phyloP scores from a whole-genome alignment of 2,329 filamentous ascomycete genomes.

The Corynespora cassiicola region DNA sequence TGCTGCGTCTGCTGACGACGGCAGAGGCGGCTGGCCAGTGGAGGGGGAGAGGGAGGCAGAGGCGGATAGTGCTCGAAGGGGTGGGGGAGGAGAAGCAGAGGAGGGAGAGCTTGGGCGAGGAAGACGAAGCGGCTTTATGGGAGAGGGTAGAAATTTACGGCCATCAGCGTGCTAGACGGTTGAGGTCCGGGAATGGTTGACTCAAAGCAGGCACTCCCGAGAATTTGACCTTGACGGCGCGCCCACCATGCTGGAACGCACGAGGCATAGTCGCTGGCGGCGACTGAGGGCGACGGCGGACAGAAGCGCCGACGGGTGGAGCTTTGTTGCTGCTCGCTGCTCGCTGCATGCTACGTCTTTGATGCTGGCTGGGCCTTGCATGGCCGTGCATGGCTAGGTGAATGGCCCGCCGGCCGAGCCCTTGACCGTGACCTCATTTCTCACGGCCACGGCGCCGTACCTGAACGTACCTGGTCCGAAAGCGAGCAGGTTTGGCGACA shows the following conservation, averaged over 20 bases:
- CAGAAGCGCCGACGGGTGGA: constrained; percentile 16
- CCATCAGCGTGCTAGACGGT: constrained; percentile 25
- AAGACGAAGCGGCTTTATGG: constrained; percentile 11
- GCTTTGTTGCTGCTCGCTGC: not conserved
- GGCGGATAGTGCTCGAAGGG: constrained; percentile 7
- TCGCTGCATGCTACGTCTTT: too few relatives aligned
- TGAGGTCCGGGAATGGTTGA: constrained; percentile 33
- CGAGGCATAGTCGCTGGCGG: constrained; percentile 11
- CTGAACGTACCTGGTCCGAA: constrained; percentile 27
- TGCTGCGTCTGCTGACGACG: constrained; percentile 24
- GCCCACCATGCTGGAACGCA: constrained; percentile 20
- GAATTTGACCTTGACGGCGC: constrained; percentile 25
- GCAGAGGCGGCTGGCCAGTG: constrained; percentile 8
- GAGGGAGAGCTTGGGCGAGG: constrained; percentile 1
- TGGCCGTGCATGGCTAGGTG: too few relatives aligned
- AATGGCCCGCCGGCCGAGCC: too few relatives aligned
- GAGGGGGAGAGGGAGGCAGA: constrained; percentile 7
- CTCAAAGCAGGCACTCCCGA: constrained; percentile 31
- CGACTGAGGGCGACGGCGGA: constrained; percentile 19
- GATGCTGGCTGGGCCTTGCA: too few relatives aligned
- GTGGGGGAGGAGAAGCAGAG: constrained; percentile 2
- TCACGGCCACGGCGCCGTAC: constrained; percentile 16
- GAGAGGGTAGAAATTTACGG: constrained; percentile 28
- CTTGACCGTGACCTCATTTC: constrained; percentile 17
- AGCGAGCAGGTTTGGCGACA: constrained; percentile 11